phyloP scores from a whole-genome alignment of 2,329 filamentous ascomycete species.

The Talaromyces sp. region DNA sequence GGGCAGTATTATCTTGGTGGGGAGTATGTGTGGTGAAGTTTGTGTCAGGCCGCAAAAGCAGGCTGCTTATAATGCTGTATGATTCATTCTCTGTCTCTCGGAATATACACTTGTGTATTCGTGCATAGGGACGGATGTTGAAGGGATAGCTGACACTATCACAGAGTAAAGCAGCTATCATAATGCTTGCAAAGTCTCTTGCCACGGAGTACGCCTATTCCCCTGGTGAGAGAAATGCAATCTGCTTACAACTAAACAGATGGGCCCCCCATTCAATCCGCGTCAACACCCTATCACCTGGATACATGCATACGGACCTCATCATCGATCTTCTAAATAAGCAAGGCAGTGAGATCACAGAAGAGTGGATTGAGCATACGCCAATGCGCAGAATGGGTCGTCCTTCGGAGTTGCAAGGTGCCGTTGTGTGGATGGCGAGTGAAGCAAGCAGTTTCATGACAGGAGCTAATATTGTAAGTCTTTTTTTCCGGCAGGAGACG shows the following conservation, averaged over 20 bases:
- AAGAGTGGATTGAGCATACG: slow-evolving; percentile 37
- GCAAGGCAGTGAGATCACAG: slow-evolving; percentile 37
- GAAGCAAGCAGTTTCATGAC: slow-evolving; percentile 22
- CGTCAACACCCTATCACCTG: slow-evolving; percentile 41
- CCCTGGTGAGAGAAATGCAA: neutral
- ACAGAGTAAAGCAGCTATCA: neutral
- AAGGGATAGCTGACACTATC: neutral
- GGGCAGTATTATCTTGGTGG: slow-evolving; percentile 26
- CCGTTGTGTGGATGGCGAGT: slow-evolving; percentile 29
- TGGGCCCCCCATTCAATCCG: slow-evolving; percentile 37
- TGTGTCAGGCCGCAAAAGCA: slow-evolving; percentile 38
- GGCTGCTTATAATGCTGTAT: slow-evolving; percentile 36
- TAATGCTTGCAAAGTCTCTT: neutral
- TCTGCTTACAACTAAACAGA: neutral
- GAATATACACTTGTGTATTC: too few relatives aligned
- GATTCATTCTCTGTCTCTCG: slow-evolving; percentile 2
- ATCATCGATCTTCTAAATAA: slow-evolving; percentile 33
- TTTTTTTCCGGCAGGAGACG: too few relatives aligned
- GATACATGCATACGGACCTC: slow-evolving; percentile 34
- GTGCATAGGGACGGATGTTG: too few relatives aligned
- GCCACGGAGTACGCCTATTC: neutral
- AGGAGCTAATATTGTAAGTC: slow-evolving; percentile 19
- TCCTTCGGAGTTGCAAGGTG: slow-evolving; percentile 39
- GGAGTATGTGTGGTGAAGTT: slow-evolving; percentile 31
- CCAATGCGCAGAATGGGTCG: slow-evolving; percentile 37